Conservation (phyloP, 257 asterid species). For the Cinchona pubescens region DNA sequence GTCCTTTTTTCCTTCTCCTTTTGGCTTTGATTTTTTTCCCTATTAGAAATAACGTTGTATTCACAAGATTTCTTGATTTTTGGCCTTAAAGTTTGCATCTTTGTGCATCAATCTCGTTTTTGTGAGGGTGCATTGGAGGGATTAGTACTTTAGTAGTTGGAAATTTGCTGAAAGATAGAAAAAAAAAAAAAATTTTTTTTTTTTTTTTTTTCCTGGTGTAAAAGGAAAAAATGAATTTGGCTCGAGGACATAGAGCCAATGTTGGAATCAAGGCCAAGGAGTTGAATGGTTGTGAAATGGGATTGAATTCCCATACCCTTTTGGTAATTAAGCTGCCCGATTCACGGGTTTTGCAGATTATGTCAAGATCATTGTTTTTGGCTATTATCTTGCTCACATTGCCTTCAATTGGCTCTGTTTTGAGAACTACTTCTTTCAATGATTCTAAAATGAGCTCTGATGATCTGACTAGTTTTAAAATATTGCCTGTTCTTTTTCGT, state of each 20-base stretch:
- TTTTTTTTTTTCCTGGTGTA: no score
- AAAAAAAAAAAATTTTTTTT: no score
- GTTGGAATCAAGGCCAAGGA: slow-evolving; percentile 17
- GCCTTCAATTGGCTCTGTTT: slow-evolving; percentile 38
- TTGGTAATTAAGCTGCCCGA: slow-evolving; percentile 56
- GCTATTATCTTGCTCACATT: slow-evolving; percentile 44
- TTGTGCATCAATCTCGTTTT: neutral
- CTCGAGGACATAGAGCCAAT: slow-evolving; percentile 23
- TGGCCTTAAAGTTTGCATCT: slow-evolving; percentile 9
- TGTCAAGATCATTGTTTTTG: slow-evolving; percentile 57
- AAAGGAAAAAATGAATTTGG: slow-evolving; percentile 41
- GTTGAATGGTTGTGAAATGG: slow-evolving; percentile 26
- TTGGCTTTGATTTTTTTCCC: slow-evolving; percentile 27
- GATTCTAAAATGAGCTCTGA: slow-evolving; percentile 12
- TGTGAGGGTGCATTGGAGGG: neutral
- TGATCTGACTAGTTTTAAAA: slow-evolving; percentile 20
- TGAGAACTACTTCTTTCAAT: slow-evolving; percentile 31
- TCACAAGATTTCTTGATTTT: neutral
- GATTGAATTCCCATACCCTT: slow-evolving; percentile 36
- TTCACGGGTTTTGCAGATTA: slow-evolving; percentile 48
- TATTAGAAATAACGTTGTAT: slow-evolving; percentile 22
- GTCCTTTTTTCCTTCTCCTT: slow-evolving; percentile 7
- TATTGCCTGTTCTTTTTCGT: slow-evolving; percentile 47
- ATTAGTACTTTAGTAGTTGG: neutral
- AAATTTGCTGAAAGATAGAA: neutral